phyloP scores from a whole-genome alignment of 495 filamentous ascomycete species.

The Penicillium robsamsonii region DNA sequence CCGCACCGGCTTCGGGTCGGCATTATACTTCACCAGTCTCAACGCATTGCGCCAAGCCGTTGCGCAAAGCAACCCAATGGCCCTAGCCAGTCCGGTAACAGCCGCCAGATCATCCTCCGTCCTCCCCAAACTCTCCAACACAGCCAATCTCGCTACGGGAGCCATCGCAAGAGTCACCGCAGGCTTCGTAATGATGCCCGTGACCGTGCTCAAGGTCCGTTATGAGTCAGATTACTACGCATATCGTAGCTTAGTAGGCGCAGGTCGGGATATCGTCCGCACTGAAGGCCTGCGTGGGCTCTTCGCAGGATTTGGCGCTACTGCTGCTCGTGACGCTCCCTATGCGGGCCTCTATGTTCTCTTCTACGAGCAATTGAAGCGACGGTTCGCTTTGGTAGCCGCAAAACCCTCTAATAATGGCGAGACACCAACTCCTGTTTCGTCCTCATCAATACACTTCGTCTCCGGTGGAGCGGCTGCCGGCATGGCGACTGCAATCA shows the following conservation, averaged over 20 bases:
- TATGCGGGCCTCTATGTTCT: slow-evolving; percentile 94
- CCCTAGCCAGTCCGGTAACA: slow-evolving; percentile 22
- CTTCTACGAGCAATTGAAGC: slow-evolving; percentile 90
- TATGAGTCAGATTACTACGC: slow-evolving; percentile 84
- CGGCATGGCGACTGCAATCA: slow-evolving; percentile 76
- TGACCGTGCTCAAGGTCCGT: slow-evolving; percentile 95
- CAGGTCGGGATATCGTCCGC: slow-evolving; percentile 69
- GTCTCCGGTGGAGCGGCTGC: slow-evolving; percentile 75
- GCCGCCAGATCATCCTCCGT: slow-evolving; percentile 58
- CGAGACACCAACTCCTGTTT: slow-evolving; percentile 18
- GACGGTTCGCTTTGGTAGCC: slow-evolving; percentile 48
- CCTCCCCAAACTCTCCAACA: slow-evolving; percentile 79
- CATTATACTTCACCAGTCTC: slow-evolving; percentile 89
- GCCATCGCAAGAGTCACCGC: slow-evolving; percentile 79
- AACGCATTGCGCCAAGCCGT: slow-evolving; percentile 76
- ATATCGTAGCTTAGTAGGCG: slow-evolving; percentile 74
- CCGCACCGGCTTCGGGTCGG: slow-evolving; percentile 88
- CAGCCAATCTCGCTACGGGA: slow-evolving; percentile 81
- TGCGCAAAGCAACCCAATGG: slow-evolving; percentile 41
- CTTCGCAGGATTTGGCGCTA: slow-evolving; percentile 91
- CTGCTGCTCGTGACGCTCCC: slow-evolving; percentile 87
- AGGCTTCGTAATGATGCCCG: slow-evolving; percentile 90
- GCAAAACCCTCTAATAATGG: slow-evolving; percentile 12
- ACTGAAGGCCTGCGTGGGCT: slow-evolving; percentile 79
- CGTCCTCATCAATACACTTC: slow-evolving; percentile 79